Percentiles rank a stretch among this genome's conserved stretches.
phyloP scores from a whole-genome alignment of 345 rosid species.

The Arabidopsis arenosa region DNA sequence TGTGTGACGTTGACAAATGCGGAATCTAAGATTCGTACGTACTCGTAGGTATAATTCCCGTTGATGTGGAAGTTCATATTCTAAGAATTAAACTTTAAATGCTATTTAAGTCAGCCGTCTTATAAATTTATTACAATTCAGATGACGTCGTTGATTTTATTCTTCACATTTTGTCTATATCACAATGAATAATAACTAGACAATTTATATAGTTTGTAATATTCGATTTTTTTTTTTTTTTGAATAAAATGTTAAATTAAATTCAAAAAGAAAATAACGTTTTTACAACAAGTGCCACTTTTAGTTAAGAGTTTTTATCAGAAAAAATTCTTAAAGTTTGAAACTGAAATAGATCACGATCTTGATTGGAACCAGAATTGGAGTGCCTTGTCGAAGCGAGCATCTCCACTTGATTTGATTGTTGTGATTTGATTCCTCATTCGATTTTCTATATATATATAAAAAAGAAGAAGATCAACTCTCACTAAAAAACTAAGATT shows the following conservation, averaged over 20 bases:
- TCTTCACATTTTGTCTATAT: constrained; percentile 3
- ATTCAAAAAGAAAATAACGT: too few species aligned
- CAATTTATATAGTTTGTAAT: constrained; percentile 10
- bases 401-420: too few species aligned
- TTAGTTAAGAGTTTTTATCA: too few species aligned
- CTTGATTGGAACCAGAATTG: too few species aligned
- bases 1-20: constrained; percentile 11
- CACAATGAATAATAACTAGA: not conserved
- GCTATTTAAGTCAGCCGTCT: constrained; percentile 4
- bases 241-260: too few species aligned
- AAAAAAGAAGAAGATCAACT: not conserved
- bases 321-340: too few species aligned
- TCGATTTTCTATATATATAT: not conserved
- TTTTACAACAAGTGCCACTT: too few species aligned
- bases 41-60: not conserved
- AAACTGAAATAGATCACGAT: too few species aligned
- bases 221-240: not conserved
- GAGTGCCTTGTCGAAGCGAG: too few species aligned
- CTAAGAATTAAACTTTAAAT: not conserved
- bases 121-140: not conserved
- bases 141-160: constrained; percentile 18
- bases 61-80: not conserved
- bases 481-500: not conserved
- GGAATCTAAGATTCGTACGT: constrained; percentile 1
- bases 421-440: too few species aligned